A percentile compares a stretch with the other conserved stretches of the same genome.
Evolutionary conservation across 345 rosid species (phyloP).

Genomic region (Mallotus nudiflorus): DNA sequence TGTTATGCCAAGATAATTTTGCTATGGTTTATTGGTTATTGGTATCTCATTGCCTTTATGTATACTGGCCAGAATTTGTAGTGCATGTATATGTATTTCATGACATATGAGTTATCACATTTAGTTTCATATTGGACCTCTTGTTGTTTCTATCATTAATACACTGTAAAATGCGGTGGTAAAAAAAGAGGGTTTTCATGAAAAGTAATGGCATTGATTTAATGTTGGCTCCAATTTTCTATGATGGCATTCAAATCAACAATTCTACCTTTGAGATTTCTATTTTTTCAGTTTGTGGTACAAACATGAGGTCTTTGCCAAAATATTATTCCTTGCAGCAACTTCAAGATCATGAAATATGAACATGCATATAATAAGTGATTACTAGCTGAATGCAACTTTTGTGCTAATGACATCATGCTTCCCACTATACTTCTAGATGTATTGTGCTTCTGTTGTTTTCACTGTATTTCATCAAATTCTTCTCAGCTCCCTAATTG

Average conservation of each 20-base stretch:
- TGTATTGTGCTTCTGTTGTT: not conserved
- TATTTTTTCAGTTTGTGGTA: not conserved
- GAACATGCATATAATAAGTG: not conserved
- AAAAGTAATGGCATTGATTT: not conserved
- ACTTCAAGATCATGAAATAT: not conserved
- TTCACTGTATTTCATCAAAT: not conserved
- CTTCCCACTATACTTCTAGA: not conserved
- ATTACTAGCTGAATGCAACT: not conserved
- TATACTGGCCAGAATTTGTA: not conserved
- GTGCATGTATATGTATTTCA: slow-evolving; percentile 2
- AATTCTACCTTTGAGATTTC: not conserved
- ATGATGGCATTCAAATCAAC: not conserved
- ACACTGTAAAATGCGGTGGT: not conserved
- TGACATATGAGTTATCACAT: not conserved
- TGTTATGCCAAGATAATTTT: not conserved
- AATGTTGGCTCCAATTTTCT: not conserved
- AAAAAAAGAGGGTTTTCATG: not conserved
- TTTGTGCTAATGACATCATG: not conserved
- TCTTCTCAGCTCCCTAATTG: not conserved
- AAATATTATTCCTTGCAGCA: not conserved
- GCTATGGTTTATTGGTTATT: not conserved
- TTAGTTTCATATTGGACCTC: not conserved
- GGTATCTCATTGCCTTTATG: not conserved
- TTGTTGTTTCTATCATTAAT: not conserved
- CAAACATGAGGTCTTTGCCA: not conserved